These are phyloP conservation scores for Paspalum vaginatum DNA, from an alignment of 176 grass and related monocot species.

Conservation along the genomic window DNA sequence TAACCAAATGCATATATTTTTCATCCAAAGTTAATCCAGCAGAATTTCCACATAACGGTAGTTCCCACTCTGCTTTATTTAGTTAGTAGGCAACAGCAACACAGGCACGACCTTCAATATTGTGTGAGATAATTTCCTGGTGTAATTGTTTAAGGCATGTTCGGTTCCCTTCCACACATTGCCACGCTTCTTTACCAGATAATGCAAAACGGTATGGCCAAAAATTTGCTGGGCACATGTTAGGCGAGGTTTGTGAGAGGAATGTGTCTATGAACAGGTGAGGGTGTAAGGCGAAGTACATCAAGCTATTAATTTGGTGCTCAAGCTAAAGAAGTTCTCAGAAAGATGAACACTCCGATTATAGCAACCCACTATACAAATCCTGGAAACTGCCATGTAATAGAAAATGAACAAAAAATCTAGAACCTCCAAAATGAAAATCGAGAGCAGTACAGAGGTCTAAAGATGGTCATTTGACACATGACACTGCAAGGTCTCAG, in stretches of 20 bases:
- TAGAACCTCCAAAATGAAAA: neutral
- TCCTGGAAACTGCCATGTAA: neutral
- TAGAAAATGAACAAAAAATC: neutral
- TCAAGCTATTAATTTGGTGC: neutral
- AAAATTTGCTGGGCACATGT: neutral
- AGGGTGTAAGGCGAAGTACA: neutral
- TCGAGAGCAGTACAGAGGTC: neutral
- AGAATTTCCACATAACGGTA: neutral
- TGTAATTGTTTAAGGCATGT: conserved; percentile 3
- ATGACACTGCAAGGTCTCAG: neutral
- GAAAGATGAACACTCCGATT: neutral
- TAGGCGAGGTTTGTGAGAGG: neutral
- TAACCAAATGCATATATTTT: neutral
- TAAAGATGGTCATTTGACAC: neutral
- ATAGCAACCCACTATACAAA: neutral
- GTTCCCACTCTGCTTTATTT: conserved; percentile 16
- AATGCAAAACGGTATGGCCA: neutral
- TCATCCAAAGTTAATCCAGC: neutral
- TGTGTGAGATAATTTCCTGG: neutral
- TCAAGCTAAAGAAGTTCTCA: neutral
- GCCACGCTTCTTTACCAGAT: neutral
- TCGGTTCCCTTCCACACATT: neutral
- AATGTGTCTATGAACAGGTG: neutral
- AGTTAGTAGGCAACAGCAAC: conserved; percentile 18
- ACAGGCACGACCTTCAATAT: neutral